Conservation (phyloP, 495 filamentous ascomycete genomes). For the Friedmanniomyces endolithicus region DNA sequence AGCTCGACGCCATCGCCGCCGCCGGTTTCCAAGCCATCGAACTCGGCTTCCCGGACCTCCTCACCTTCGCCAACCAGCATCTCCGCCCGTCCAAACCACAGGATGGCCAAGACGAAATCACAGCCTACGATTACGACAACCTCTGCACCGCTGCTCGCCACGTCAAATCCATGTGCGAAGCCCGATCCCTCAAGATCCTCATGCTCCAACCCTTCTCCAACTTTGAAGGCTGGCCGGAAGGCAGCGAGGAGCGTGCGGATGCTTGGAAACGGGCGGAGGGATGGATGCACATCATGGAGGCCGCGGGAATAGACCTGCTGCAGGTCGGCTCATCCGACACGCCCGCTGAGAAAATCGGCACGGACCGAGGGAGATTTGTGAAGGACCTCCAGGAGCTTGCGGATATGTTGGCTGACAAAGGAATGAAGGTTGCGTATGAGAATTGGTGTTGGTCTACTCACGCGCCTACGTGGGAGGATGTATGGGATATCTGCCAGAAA, state of each 20-base stretch:
- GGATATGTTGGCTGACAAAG: constrained; percentile 46
- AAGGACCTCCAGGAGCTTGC: constrained; percentile 51
- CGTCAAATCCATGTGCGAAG: constrained; percentile 41
- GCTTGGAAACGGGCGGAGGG: constrained; percentile 53
- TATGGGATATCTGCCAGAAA: constrained; percentile 52
- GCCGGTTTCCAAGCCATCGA: constrained; percentile 63
- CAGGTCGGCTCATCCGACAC: constrained; percentile 66
- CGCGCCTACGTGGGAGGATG: constrained; percentile 53
- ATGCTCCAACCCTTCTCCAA: constrained; percentile 71
- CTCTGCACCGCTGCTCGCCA: constrained; percentile 40
- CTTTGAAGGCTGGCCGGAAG: constrained; percentile 64
- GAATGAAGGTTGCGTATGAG: constrained; percentile 59
- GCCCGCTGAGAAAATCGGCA: constrained; percentile 36
- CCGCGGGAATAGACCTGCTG: constrained; percentile 57
- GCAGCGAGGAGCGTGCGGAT: constrained; percentile 44
- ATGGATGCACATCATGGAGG: constrained; percentile 65
- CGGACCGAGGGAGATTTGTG: constrained; percentile 39
- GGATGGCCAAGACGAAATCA: constrained; percentile 30
- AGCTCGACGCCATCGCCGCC: constrained; percentile 51
- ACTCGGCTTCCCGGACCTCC: constrained; percentile 64
- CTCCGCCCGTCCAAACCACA: constrained; percentile 24
- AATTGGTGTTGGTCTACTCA: constrained; percentile 78
- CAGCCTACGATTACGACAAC: constrained; percentile 42
- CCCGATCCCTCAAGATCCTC: constrained; percentile 46
- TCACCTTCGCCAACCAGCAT: constrained; percentile 44